These are phyloP conservation scores for Alternaria ventricosa DNA, from an alignment of 2,329 filamentous ascomycete species.

Conservation along the genomic window DNA sequence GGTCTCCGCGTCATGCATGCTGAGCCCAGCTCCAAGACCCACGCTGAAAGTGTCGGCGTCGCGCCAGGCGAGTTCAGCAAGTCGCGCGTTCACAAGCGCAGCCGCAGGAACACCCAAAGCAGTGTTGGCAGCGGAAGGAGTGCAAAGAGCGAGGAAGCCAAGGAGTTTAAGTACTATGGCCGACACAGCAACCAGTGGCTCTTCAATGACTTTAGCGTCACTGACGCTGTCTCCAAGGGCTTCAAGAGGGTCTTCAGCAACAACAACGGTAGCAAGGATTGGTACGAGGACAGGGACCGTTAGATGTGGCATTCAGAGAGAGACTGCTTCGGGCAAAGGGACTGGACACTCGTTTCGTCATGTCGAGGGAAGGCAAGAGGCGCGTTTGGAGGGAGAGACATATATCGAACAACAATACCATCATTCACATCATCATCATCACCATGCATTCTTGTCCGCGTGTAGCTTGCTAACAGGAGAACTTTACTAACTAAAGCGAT, in stretches of 20 bases:
- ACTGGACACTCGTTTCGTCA: not conserved
- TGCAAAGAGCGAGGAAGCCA: conserved; percentile 21
- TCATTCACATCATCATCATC: not conserved
- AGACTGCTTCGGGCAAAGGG: not conserved
- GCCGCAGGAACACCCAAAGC: conserved; percentile 22
- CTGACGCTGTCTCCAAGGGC: conserved; percentile 39
- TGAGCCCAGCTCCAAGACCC: conserved; percentile 16
- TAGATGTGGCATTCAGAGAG: not conserved
- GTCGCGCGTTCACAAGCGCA: conserved; percentile 26
- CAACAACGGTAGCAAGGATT: conserved; percentile 14
- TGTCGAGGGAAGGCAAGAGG: not conserved
- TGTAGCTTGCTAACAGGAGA: not conserved
- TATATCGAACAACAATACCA: not conserved
- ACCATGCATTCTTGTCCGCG: not conserved
- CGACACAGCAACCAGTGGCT: conserved; percentile 48
- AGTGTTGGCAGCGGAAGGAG: conserved; percentile 14
- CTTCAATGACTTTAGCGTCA: conserved; percentile 48
- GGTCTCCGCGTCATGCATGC: conserved; percentile 18
- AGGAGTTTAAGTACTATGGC: conserved; percentile 44
- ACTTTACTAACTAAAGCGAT: not conserved
- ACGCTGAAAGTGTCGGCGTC: conserved; percentile 29
- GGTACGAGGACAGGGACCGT: conserved; percentile 19
- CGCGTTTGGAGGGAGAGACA: not conserved
- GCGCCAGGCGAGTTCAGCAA: conserved; percentile 37
- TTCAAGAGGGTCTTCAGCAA: conserved; percentile 37